Percentiles rank a stretch among this genome's conserved stretches.
These are phyloP conservation scores for Pyrenula massariospora DNA, from an alignment of 495 filamentous ascomycete species.

Conservation along the genomic window DNA sequence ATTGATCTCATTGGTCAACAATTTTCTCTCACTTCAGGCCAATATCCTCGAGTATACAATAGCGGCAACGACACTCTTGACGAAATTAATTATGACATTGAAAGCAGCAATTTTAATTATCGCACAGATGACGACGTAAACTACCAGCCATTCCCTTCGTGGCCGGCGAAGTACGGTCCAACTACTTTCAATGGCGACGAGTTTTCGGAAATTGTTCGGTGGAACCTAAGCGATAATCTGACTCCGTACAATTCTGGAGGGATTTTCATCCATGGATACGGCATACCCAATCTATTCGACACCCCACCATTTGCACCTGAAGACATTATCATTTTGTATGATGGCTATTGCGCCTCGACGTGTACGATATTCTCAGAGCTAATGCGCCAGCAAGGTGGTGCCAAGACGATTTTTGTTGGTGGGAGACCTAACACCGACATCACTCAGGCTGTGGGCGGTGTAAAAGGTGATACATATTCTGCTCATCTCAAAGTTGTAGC, in stretches of 20 bases:
- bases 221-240: background rate
- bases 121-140: background rate
- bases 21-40: background rate
- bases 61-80: conserved; percentile 1
- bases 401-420: conserved; percentile 34
- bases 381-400: conserved; percentile 37
- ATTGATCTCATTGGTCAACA: background rate
- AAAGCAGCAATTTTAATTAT: background rate
- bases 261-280: conserved; percentile 15
- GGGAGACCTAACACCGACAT: conserved; percentile 28
- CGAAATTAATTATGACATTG: background rate
- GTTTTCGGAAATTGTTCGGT: background rate
- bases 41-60: background rate
- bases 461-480: conserved; percentile 18
- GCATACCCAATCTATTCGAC: conserved; percentile 9
- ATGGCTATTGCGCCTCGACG: conserved; percentile 36
- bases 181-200: background rate
- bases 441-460: conserved; percentile 29
- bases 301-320: conserved; percentile 22
- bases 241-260: conserved; percentile 1
- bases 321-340: conserved; percentile 34
- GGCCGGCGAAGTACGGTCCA: background rate
- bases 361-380: conserved; percentile 41
- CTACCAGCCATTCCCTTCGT: background rate
- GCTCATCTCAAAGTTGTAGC: background rate